These are phyloP conservation scores for Suillus variegatus DNA, from an alignment of 768 basidiomycete species.

Conservation along the genomic window DNA sequence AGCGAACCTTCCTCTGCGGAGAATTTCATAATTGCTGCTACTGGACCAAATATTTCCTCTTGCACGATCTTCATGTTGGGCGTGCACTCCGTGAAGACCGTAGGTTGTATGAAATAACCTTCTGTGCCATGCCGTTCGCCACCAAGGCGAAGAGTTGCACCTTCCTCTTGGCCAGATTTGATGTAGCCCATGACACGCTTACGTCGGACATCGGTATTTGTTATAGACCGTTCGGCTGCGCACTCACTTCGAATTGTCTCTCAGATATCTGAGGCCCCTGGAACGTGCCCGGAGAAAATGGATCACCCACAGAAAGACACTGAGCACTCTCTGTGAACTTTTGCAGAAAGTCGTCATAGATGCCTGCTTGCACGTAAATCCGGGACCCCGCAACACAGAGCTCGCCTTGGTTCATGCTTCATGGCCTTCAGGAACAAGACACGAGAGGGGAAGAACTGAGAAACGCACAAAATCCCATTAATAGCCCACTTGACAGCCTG, in stretches of 20 bases:
- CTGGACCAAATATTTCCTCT: conserved; percentile 83
- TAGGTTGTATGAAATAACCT: conserved; percentile 75
- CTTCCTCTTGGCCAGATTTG: conserved; percentile 67
- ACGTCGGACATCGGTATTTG: conserved; percentile 83
- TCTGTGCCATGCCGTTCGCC: conserved; percentile 59
- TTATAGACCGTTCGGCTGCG: neutral
- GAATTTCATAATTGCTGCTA: conserved; percentile 76
- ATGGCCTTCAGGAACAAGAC: neutral
- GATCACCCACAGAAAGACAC: conserved; percentile 68
- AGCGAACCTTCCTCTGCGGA: conserved; percentile 48
- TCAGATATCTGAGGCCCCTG: conserved; percentile 84
- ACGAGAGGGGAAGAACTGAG: no score
- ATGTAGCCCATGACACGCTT: conserved; percentile 85
- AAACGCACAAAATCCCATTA: conserved; percentile 70
- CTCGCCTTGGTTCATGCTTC: conserved; percentile 75
- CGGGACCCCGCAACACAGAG: conserved; percentile 80
- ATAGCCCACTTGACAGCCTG: conserved; percentile 72
- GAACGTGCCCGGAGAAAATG: conserved; percentile 57
- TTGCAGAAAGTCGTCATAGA: conserved; percentile 78
- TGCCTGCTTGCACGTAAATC: conserved; percentile 74
- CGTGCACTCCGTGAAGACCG: conserved; percentile 68
- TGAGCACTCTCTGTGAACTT: conserved; percentile 56
- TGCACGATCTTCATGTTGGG: conserved; percentile 73
- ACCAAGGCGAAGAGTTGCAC: conserved; percentile 68
- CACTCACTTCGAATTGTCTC: conserved; percentile 66